phyloP scores from a whole-genome alignment of 1,139 yeast genomes.

The Hansenula lynferdii region DNA sequence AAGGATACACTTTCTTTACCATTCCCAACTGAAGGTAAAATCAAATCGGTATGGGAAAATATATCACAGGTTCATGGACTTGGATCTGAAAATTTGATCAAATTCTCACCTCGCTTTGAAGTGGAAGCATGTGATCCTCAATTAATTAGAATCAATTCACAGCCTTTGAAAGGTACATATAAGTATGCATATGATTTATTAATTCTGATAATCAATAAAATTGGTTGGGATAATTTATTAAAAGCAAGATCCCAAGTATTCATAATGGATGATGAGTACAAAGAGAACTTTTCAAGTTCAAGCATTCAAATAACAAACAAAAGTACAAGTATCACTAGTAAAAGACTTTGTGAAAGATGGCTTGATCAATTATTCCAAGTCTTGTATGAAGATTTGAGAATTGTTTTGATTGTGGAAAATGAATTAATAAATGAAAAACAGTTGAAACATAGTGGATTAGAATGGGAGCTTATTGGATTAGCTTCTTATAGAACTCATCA shows the following conservation, averaged over 20 bases:
- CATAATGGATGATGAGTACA: conserved; percentile 92
- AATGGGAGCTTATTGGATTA: conserved; percentile 90
- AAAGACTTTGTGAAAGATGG: conserved; percentile 94
- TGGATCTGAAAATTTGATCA: conserved; percentile 40
- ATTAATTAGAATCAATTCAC: conserved; percentile 69
- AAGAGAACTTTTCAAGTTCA: conserved; percentile 16
- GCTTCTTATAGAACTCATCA: conserved; percentile 78
- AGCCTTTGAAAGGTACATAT: conserved; percentile 73
- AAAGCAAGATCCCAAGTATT: conserved; percentile 78
- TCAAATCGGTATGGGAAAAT: conserved; percentile 48
- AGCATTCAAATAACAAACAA: neutral
- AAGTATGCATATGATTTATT: conserved; percentile 74
- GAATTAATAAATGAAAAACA: conserved; percentile 70
- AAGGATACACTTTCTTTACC: conserved; percentile 72
- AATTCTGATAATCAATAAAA: conserved; percentile 49
- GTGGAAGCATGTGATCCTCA: conserved; percentile 58
- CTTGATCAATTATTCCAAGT: conserved; percentile 83
- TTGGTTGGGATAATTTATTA: conserved; percentile 91
- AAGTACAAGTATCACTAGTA: conserved; percentile 40
- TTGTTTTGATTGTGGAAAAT: conserved; percentile 82
- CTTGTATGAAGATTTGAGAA: conserved; percentile 82
- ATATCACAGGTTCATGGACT: conserved; percentile 52
- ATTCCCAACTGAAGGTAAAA: conserved; percentile 64
- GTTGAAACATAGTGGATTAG: conserved; percentile 75
- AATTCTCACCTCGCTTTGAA: conserved; percentile 37